Evolutionary conservation across 495 filamentous ascomycete species (phyloP).

Genomic region (Aspergillus kassunensis): DNA sequence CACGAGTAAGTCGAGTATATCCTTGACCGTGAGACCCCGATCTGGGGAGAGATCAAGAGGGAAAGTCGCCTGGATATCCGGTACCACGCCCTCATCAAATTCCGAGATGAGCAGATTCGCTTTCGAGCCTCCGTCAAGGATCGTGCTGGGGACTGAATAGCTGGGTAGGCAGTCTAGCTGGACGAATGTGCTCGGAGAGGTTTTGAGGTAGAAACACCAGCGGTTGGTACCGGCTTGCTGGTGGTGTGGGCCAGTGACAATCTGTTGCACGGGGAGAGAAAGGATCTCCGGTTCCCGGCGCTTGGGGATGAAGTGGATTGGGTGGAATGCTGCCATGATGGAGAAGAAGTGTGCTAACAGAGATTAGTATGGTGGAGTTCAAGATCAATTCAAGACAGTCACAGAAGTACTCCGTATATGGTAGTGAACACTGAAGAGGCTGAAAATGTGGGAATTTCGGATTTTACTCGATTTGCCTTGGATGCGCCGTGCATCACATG

Average conservation of each 20-base stretch:
- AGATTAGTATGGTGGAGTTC: no score
- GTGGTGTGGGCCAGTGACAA: background rate
- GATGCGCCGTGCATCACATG: no score
- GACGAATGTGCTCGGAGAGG: background rate
- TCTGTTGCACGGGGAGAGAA: background rate
- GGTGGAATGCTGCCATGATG: conserved; percentile 10
- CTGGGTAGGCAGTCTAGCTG: conserved; percentile 11
- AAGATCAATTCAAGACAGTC: no score
- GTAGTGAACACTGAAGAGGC: no score
- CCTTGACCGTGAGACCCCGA: conserved; percentile 15
- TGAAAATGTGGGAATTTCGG: no score
- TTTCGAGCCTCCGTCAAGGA: conserved; percentile 7
- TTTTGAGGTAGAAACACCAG: conserved; percentile 17
- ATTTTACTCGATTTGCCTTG: no score
- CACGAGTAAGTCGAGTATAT: conserved; percentile 46
- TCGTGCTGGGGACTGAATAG: conserved; percentile 7
- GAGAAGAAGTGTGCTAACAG: no score
- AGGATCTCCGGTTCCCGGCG: conserved; percentile 10
- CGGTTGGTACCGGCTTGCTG: conserved; percentile 10
- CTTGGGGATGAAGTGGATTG: conserved; percentile 14
- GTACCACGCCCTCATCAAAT: background rate
- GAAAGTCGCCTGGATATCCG: conserved; percentile 9
- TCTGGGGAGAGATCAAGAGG: conserved; percentile 12
- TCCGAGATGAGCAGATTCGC: conserved; percentile 12
- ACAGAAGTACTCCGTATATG: no score